phyloP scores from a whole-genome alignment of 257 asterid species.

The Solanum paucissectum region DNA sequence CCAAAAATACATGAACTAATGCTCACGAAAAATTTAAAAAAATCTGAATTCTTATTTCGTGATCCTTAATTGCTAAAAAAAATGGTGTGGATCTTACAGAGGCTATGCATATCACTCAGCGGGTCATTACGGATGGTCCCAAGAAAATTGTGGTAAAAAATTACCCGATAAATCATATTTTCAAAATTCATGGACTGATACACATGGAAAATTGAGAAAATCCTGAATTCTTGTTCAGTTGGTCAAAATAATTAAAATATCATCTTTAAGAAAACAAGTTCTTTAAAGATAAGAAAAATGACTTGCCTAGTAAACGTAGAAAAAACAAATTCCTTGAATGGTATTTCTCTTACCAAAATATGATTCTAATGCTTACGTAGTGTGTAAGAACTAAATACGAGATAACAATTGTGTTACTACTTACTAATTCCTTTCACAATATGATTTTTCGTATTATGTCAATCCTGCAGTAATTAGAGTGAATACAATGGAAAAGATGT shows the following conservation, averaged over 20 bases:
- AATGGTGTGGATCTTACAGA: too few relatives aligned
- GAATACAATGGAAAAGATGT: background rate
- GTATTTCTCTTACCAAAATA: background rate
- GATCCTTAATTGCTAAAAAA: too few relatives aligned
- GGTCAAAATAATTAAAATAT: too few relatives aligned
- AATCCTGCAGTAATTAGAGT: background rate
- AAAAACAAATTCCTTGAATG: fast-evolving
- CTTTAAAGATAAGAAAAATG: background rate
- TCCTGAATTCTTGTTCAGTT: too few relatives aligned
- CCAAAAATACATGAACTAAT: too few relatives aligned
- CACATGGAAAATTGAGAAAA: background rate
- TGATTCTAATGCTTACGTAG: background rate
- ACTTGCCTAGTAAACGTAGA: background rate
- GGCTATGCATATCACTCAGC: too few relatives aligned
- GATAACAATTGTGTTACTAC: background rate
- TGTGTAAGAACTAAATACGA: background rate
- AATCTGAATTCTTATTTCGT: too few relatives aligned
- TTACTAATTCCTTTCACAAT: background rate
- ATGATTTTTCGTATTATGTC: background rate
- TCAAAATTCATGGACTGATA: background rate
- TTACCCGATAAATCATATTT: too few relatives aligned
- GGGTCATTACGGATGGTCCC: background rate
- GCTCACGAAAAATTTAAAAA: too few relatives aligned
- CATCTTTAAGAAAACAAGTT: background rate
- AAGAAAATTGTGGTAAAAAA: background rate